phyloP scores from a whole-genome alignment of 345 rosid genomes.

The Viola odorata region DNA sequence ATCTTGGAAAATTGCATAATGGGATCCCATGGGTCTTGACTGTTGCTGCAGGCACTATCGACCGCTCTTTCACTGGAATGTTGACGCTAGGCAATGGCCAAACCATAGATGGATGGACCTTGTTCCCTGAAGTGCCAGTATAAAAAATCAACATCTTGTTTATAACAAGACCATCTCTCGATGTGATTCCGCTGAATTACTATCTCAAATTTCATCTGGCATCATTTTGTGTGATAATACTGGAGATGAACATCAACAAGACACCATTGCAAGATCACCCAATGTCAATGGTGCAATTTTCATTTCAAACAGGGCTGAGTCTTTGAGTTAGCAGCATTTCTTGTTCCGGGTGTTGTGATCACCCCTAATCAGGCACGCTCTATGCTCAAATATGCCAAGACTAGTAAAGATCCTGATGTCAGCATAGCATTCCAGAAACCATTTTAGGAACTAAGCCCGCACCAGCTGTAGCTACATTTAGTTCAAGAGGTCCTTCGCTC shows the following conservation, averaged over 20 bases:
- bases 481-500: conserved; percentile 49
- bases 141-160: conserved; percentile 23
- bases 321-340: not conserved
- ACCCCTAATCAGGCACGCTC: conserved; percentile 10
- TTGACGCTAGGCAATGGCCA: conserved; percentile 14
- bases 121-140: conserved; percentile 34
- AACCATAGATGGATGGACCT: conserved; percentile 24
- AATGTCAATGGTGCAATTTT: conserved; percentile 29
- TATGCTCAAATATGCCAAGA: conserved; percentile 15
- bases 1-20: conserved; percentile 4
- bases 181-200: conserved; percentile 21
- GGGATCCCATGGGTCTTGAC: conserved; percentile 17
- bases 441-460: conserved; percentile 27
- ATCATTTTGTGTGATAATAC: conserved; percentile 34
- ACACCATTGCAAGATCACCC: conserved; percentile 3
- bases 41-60: conserved; percentile 10
- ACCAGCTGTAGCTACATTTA: conserved; percentile 34
- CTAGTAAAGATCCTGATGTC: not conserved
- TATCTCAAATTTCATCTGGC: conserved; percentile 10
- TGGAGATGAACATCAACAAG: conserved; percentile 5
- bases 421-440: conserved; percentile 38
- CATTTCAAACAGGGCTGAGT: conserved; percentile 17
- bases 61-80: conserved; percentile 7
- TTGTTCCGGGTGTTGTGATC: conserved; percentile 14
- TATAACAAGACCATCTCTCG: conserved; percentile 20